Percentiles rank a stretch among this genome's conserved stretches.
phyloP scores from a whole-genome alignment of 2,329 filamentous ascomycete species.

The Pleochaeta shiraiana region DNA sequence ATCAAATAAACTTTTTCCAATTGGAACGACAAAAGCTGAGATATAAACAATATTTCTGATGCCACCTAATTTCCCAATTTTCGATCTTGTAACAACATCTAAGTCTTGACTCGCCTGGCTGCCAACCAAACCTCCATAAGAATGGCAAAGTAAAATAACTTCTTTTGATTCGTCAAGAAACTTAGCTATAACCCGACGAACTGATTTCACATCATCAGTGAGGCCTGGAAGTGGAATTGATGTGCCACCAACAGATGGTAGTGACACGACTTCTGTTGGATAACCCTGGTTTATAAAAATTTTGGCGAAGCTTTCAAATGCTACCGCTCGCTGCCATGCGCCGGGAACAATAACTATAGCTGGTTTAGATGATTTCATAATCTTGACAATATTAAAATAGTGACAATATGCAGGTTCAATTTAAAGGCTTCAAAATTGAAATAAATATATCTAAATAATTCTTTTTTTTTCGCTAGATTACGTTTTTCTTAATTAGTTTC shows the following conservation, averaged over 20 bases:
- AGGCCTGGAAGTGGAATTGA: constrained; percentile 7
- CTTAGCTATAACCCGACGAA: constrained; percentile 6
- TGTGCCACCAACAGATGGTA: constrained; percentile 8
- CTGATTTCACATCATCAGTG: constrained; percentile 14
- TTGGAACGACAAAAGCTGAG: constrained; percentile 8
- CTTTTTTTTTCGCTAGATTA: no score
- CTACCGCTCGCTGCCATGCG: constrained; percentile 7
- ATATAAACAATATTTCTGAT: constrained; percentile 9
- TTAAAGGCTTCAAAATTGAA: no score
- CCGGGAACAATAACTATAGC: constrained; percentile 10
- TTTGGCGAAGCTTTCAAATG: constrained; percentile 6
- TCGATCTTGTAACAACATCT: constrained; percentile 1
- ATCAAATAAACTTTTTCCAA: constrained; percentile 8
- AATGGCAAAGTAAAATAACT: constrained; percentile 21
- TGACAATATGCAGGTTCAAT: no score
- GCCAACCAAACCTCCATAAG: constrained; percentile 20
- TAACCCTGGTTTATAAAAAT: constrained; percentile 6
- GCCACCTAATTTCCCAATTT: constrained; percentile 8
- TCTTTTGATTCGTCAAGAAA: constrained; percentile 20
- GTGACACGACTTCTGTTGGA: constrained; percentile 6
- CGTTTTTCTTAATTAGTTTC: no score
- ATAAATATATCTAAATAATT: no score
- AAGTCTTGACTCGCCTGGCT: constrained; percentile 8
- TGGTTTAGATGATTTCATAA: constrained; percentile 4
- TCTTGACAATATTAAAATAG: no score